These are phyloP conservation scores for Casuarina equisetifolia DNA, from an alignment of 306 rosid species.

Conservation along the genomic window DNA sequence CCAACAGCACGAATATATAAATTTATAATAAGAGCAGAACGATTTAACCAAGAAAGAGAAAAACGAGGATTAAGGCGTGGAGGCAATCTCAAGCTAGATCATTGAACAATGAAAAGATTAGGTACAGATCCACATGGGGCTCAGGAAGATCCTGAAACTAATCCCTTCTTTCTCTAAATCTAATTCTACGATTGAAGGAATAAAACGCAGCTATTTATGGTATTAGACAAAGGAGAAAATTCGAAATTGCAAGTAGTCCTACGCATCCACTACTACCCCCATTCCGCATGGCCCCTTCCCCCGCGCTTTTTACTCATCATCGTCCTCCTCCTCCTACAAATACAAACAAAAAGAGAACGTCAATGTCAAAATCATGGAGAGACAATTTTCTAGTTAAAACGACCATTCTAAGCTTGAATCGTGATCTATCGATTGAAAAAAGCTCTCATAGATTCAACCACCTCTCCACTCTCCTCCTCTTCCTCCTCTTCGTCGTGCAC, in stretches of 20 bases:
- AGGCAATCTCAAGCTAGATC: slow-evolving; percentile 16
- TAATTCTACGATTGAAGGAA: slow-evolving; percentile 7
- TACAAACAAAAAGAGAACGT: neutral
- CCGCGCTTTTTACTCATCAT: slow-evolving; percentile 45
- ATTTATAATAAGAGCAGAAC: neutral
- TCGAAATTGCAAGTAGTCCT: slow-evolving; percentile 27
- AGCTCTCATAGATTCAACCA: neutral
- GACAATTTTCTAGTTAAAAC: too few relatives aligned
- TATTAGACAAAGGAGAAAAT: slow-evolving; percentile 24
- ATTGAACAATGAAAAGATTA: slow-evolving; percentile 23
- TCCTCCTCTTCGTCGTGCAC: slow-evolving; percentile 82
- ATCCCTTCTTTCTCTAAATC: slow-evolving; percentile 22
- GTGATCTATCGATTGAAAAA: too few relatives aligned
- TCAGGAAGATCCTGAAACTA: slow-evolving; percentile 7
- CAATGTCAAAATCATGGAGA: neutral
- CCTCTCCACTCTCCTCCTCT: slow-evolving; percentile 61
- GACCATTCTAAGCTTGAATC: too few relatives aligned
- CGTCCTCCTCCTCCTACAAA: slow-evolving; percentile 66
- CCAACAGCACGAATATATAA: too few relatives aligned
- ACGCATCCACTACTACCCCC: slow-evolving; percentile 27
- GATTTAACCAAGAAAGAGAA: neutral
- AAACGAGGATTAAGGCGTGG: neutral
- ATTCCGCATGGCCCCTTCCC: slow-evolving; percentile 17
- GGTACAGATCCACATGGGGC: slow-evolving; percentile 31
- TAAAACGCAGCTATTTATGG: slow-evolving; percentile 23